Evolutionary conservation across 371 early-diverging fungal species (phyloP).

Genomic region (Paraphysoderma sedebokerense): DNA sequence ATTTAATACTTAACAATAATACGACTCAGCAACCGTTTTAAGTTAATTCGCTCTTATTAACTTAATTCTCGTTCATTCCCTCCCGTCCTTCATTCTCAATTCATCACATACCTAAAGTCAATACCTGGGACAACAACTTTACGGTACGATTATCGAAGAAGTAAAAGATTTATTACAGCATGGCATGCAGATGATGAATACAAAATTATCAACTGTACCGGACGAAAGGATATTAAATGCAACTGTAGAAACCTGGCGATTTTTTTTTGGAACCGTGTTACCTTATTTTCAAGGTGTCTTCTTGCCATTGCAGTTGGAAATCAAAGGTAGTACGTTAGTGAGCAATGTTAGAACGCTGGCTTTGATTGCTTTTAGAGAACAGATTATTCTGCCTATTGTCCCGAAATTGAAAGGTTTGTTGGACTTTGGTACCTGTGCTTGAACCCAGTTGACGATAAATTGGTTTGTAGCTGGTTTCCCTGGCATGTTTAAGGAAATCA

Average conservation of each 20-base stretch:
- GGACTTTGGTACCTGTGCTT: no score
- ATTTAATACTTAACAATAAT: no score
- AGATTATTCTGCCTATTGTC: constrained; percentile 10
- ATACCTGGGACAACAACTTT: neutral
- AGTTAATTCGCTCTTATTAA: no score
- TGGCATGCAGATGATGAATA: constrained; percentile 8
- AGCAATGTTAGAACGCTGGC: constrained; percentile 9
- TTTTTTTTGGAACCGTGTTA: constrained; percentile 20
- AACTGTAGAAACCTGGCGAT: constrained; percentile 19
- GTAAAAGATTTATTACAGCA: constrained; percentile 10
- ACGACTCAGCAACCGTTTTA: no score
- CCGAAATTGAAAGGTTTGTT: constrained; percentile 12
- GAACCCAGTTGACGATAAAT: no score
- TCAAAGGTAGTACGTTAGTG: neutral
- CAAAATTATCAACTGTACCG: neutral
- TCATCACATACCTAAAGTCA: neutral
- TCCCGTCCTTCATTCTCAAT: neutral
- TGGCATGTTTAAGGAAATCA: no score
- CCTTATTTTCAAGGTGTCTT: constrained; percentile 24
- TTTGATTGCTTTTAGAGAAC: constrained; percentile 13
- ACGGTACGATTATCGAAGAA: constrained; percentile 5
- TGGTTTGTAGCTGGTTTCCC: no score
- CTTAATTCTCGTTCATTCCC: no score
- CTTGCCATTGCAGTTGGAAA: constrained; percentile 11
- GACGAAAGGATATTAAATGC: constrained; percentile 8